Conservation (phyloP, 2,329 filamentous ascomycete genomes). For the Aspergillus chevalieri region DNA sequence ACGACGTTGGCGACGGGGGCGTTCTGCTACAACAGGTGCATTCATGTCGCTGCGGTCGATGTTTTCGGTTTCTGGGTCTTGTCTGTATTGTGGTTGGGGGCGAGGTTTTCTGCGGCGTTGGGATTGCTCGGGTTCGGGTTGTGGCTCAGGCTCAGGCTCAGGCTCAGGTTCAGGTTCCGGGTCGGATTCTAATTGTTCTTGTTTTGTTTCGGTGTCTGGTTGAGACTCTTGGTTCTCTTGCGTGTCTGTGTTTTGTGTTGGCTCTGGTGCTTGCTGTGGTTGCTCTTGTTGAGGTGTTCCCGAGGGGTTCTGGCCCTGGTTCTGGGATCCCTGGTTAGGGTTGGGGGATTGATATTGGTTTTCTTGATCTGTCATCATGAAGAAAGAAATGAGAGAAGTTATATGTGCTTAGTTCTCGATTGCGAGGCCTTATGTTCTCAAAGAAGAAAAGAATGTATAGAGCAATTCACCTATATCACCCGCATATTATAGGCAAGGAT, state of each 20-base stretch:
- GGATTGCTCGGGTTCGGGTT: constrained; percentile 30
- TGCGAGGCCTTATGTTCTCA: not conserved
- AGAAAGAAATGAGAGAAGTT: constrained; percentile 9
- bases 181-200: constrained; percentile 28
- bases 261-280: constrained; percentile 22
- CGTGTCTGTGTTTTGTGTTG: constrained; percentile 20
- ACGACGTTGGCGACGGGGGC: constrained; percentile 49
- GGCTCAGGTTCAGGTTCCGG: constrained; percentile 18
- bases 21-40: constrained; percentile 32
- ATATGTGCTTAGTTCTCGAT: constrained; percentile 6
- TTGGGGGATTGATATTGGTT: constrained; percentile 9
- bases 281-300: constrained; percentile 6
- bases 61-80: constrained; percentile 47
- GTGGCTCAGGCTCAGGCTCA: constrained; percentile 37
- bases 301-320: not conserved
- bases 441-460: no score
- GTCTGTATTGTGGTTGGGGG: constrained; percentile 12
- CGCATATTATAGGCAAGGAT: not conserved
- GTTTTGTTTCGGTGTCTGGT: constrained; percentile 39
- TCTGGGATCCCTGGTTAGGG: constrained; percentile 6
- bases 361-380: constrained; percentile 26
- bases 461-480: not conserved
- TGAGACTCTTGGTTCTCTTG: constrained; percentile 9
- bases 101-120: constrained; percentile 22
- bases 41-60: constrained; percentile 51